A percentile compares a stretch with the other conserved stretches of the same genome.
These are phyloP conservation scores for Otatea glauca DNA, from an alignment of 176 grass and related monocot genomes.

Conservation along the genomic window DNA sequence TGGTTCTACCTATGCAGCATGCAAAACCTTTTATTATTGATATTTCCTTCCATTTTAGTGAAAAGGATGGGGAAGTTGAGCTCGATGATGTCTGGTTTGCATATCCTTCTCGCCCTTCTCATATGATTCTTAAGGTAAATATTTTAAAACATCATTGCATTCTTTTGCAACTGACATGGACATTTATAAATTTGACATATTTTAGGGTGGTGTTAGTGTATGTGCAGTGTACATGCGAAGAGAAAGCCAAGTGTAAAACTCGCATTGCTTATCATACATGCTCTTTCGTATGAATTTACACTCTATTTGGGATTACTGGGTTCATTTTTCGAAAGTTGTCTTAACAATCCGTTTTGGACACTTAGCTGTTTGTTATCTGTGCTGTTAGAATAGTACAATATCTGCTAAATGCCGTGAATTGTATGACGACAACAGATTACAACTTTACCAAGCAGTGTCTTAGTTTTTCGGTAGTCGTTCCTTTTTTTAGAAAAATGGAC, in stretches of 20 bases:
- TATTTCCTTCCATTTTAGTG: conserved; percentile 55
- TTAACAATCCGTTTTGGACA: background rate
- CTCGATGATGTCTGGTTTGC: conserved; percentile 97
- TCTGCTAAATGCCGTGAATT: background rate
- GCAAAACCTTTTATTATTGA: conserved; percentile 35
- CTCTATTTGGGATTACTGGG: background rate
- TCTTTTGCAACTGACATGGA: background rate
- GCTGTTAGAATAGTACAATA: background rate
- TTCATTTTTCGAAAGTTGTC: conserved; percentile 9
- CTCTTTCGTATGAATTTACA: background rate
- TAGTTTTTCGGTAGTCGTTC: background rate
- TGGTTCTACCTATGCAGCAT: conserved; percentile 29
- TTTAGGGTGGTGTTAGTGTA: conserved; percentile 6
- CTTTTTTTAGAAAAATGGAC: background rate
- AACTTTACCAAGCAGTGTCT: conserved; percentile 5
- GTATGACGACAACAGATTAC: conserved; percentile 4
- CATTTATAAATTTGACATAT: conserved; percentile 27
- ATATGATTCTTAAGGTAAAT: conserved; percentile 97
- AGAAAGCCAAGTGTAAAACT: conserved; percentile 3
- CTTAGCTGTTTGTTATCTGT: background rate
- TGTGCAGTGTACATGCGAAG: conserved; percentile 11
- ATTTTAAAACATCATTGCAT: conserved; percentile 24
- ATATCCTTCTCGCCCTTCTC: conserved; percentile 95
- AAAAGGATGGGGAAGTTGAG: conserved; percentile 80
- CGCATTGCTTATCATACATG: conserved; percentile 18